phyloP scores from a whole-genome alignment of 768 basidiomycete species.

The Kondoa subrosea region DNA sequence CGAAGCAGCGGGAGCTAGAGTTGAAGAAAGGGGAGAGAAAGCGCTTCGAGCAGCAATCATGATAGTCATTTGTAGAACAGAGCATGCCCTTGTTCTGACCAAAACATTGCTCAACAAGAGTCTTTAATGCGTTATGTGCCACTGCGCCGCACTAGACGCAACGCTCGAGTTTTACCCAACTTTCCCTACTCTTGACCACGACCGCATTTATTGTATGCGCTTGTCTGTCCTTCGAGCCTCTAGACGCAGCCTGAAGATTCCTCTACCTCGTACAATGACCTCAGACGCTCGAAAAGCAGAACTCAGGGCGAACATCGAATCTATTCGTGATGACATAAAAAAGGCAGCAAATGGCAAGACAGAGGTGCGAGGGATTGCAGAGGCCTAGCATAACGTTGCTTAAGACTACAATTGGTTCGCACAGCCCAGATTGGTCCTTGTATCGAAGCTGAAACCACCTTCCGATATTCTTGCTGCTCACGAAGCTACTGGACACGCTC shows the following conservation, averaged over 20 bases:
- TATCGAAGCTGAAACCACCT: conserved; percentile 82
- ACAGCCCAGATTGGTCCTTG: conserved; percentile 55
- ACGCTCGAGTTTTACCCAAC: neutral
- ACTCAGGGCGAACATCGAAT: conserved; percentile 20
- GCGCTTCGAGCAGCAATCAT: too few relatives aligned
- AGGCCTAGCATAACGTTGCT: neutral
- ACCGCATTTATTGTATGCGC: neutral
- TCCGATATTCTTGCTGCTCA: conserved; percentile 72
- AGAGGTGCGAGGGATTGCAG: conserved; percentile 8
- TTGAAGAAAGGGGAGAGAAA: too few relatives aligned
- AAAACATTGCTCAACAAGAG: too few relatives aligned
- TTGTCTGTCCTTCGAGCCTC: neutral
- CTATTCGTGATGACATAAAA: conserved; percentile 18
- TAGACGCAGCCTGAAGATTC: neutral
- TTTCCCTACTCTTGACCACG: neutral
- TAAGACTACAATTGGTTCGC: conserved; percentile 34
- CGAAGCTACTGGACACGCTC: conserved; percentile 39
- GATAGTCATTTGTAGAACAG: too few relatives aligned
- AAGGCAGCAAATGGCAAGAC: neutral
- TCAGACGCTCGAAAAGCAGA: conserved; percentile 25
- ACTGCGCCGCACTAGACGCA: too few relatives aligned
- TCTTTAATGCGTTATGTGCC: too few relatives aligned
- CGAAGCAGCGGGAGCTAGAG: too few relatives aligned
- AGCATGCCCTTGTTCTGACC: too few relatives aligned
- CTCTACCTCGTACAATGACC: neutral